Base-by-base conservation (phyloP, 345 rosid species). In the Eucalyptus sp. region DNA sequence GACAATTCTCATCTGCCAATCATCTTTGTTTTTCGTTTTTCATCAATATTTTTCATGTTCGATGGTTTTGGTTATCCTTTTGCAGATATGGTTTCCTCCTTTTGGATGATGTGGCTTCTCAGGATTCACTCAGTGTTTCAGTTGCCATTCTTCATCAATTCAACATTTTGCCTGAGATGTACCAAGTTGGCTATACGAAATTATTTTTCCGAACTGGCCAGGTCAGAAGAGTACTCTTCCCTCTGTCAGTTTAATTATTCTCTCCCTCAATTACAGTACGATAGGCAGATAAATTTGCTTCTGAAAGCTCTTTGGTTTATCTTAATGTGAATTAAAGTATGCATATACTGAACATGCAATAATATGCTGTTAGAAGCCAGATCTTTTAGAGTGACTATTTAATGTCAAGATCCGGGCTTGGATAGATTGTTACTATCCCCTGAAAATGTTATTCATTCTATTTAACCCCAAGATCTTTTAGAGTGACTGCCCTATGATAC, bases 121-220 rank as follows among this genome's bases (percentile, higher is more conserved):
- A 94, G 93, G 99, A 98, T 90, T 98, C 99, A 68, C 97, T 98
- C 87, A 93, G 97, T 88, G 99, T 98, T 88, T 97, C 99, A 49
- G 98, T 98, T 91, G 99, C 99, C 58, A 98, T 98, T 91, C 99
- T 98, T 91, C 99, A 98, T 92, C 99, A 98, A 91, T 97, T 98
- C 86, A 94, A 95, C 90, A 96, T 98, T 89, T 94, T 96, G 93
- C 99, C 99, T 7, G 99, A 98, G 95, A 97, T 98, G 99, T 97
- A 97, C 92, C 99, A 97, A 95, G 99, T 97, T 93, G 99, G 99
- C 90, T 98, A 97, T 93, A 98, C 99, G 49, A 98, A 98, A 88
- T 91, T 98, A 90, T 98, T 98, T 94, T 97, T 98, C 91, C 97
- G 99, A 80, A 92, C 99, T 14, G 99, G 99, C 86, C 99, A 98